Evolutionary conservation across 441 rosid species (phyloP), one percentile per base, ranked within the genome.

Genomic region (Corymbia calophylla): DNA sequence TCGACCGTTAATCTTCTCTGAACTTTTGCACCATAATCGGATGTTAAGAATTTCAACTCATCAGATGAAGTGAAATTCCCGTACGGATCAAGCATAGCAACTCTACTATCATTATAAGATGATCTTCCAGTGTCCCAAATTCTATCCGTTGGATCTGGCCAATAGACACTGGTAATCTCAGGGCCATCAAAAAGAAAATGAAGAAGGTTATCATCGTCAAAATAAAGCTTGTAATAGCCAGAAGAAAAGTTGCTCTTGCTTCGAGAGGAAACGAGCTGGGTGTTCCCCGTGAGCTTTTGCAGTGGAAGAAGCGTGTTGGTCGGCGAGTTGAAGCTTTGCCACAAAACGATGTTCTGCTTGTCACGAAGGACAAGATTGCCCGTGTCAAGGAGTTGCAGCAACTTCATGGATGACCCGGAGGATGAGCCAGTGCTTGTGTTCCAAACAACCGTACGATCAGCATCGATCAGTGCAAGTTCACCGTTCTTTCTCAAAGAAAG

Each of bases 381-480:
- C 10, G 64, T 64, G 82, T 89, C 54, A 2, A 64, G 15, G 44
- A 89, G 68, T 19, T 48, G 68, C 68, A 62, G 53, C 51, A 86
- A 44, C 47, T 39, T 32, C 3, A 29, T 80, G 1, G 82, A 54
- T 21, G 17, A 18, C 73, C 16, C 5, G 15, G 91, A 54, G 31
- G 62, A 4, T 7, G 91, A 93, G 53, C 29, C 18, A 0, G 93
- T 90, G 82, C 81, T 31, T 7, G 93, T 48, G 9, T 86, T 29
- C 94, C 95, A 93, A 51, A 88, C 87, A 4, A 56, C 73, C 25
- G 35, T 32, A 16, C 32, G 21, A 5, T 70, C 93, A 14, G 92
- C 93, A 31, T 94, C 94, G 3, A 87, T 92, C 55, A 93, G 55
- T 12, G 88, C 12, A 9, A 91, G 91, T 53, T 92, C 88, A 1